Evolutionary conservation across 306 rosid species (phyloP), one percentile per base, ranked within the genome.

Genomic region (Vachellia pachyceras): DNA sequence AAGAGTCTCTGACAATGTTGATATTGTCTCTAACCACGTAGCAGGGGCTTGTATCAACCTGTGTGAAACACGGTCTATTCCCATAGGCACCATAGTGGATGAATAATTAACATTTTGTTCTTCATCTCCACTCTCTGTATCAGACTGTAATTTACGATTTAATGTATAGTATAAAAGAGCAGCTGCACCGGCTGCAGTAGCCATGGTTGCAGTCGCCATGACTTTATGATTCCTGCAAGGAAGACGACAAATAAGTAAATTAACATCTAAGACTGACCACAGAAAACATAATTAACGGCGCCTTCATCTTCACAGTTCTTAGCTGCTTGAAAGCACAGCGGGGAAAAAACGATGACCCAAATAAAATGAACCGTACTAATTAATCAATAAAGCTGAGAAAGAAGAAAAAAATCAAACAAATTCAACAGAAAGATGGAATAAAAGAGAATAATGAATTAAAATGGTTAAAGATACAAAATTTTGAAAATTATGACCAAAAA

Each of bases 11-110:
- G 97, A 95, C 84, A 95, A 87, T 0, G 99, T 91, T 8, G 97
- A 93, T 47, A 95, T 93, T 9, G 99, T 91, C 86, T 95, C 97
- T 76, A 93, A 78, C 99, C 99, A 95, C 10, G 99, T 95, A 3
- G 94, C 6, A 42, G 74, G 74, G 37, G 54, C 74, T 44, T 69
- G 74, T 3, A 69, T 69, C 11, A 69, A 44, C 13, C 74, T 42
- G 42, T 69, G 37, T 2, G 54, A 69, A 42, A 69, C 74, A 69
- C 74, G 74, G 54, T 69, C 55, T 20, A 69, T 22, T 12, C 74
- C 74, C 54, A 69, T 65, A 35, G 87, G 90, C 64, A 84, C 66
- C 23, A 84, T 80, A 69, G 29, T 47, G 18, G 89, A 42, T 54
- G 78, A 25, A 77, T 76, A 86, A 76, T 75, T 60, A 39, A 17